These are phyloP conservation scores for Aschersonia sp. DNA, from an alignment of 2,329 filamentous ascomycete genomes.

Conservation along the genomic window DNA sequence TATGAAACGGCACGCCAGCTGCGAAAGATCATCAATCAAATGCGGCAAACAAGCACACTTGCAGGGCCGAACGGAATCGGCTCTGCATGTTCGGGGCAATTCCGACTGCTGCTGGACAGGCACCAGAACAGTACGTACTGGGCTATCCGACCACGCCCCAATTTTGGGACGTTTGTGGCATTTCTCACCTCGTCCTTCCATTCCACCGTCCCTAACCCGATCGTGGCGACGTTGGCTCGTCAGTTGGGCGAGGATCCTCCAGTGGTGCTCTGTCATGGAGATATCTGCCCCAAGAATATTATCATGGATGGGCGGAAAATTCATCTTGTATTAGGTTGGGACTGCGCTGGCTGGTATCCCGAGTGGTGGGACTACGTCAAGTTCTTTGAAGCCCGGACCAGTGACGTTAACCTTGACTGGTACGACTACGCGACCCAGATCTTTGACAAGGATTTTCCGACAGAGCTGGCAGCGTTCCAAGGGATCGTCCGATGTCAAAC, in stretches of 20 bases:
- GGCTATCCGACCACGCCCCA: slow-evolving; percentile 9
- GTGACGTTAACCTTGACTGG: slow-evolving; percentile 14
- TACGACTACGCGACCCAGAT: slow-evolving; percentile 15
- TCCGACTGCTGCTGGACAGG: slow-evolving; percentile 13
- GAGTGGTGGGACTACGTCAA: slow-evolving; percentile 20
- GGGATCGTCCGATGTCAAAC: slow-evolving; percentile 14
- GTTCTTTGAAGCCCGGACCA: slow-evolving; percentile 17
- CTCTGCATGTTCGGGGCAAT: slow-evolving; percentile 6
- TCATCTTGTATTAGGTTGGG: slow-evolving; percentile 14
- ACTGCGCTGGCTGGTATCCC: slow-evolving; percentile 17
- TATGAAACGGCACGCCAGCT: slow-evolving; percentile 11
- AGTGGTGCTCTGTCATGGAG: slow-evolving; percentile 11
- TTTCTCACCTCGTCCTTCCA: slow-evolving; percentile 13
- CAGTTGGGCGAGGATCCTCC: slow-evolving; percentile 5
- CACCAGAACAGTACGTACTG: slow-evolving; percentile 14
- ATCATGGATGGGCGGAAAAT: slow-evolving; percentile 12
- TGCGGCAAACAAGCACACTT: slow-evolving; percentile 6
- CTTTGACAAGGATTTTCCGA: slow-evolving; percentile 10
- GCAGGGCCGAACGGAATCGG: slow-evolving; percentile 4
- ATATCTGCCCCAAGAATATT: slow-evolving; percentile 15
- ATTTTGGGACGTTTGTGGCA: slow-evolving; percentile 9
- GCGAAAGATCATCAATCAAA: slow-evolving; percentile 10
- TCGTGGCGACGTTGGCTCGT: slow-evolving; percentile 9
- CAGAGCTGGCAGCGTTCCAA: slow-evolving; percentile 16
- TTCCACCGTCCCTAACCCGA: slow-evolving; percentile 9